Percentiles rank a stretch among this genome's conserved stretches.
Conservation (phyloP, 768 basidiomycete genomes). For the Phylloporus scabripes region DNA sequence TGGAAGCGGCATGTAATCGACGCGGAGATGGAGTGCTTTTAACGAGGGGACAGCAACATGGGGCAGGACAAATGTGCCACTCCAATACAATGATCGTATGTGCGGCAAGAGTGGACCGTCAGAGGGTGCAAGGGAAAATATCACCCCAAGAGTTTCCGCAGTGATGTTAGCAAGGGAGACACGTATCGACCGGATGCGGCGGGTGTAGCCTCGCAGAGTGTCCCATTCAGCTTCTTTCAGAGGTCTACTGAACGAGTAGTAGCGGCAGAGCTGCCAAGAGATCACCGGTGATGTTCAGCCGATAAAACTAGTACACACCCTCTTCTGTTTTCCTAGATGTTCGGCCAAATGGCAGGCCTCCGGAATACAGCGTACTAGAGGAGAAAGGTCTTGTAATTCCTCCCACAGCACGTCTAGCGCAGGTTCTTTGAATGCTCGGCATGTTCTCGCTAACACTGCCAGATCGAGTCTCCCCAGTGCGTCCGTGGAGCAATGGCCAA, state of each 20-base stretch:
- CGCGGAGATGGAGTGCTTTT: background rate
- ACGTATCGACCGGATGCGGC: background rate
- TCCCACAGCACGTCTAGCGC: background rate
- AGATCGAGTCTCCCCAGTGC: background rate
- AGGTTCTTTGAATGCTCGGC: background rate
- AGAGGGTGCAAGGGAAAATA: background rate
- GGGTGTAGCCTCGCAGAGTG: background rate
- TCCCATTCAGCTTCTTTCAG: background rate
- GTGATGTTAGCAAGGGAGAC: rapidly evolving
- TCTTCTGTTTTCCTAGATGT: too few species aligned
- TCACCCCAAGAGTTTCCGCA: background rate
- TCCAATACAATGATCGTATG: background rate
- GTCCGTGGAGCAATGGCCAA: background rate
- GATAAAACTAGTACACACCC: background rate
- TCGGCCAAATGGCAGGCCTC: background rate
- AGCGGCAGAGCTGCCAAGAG: background rate
- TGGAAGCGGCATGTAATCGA: background rate
- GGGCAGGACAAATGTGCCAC: too few species aligned
- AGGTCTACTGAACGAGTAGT: background rate
- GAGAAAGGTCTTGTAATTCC: background rate
- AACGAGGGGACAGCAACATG: background rate
- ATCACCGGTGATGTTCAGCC: background rate
- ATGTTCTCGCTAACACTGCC: background rate
- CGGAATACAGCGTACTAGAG: background rate
- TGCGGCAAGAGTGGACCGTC: background rate